These are phyloP conservation scores for Peltaster fructicola DNA, from an alignment of 2,329 filamentous ascomycete species.

Conservation along the genomic window DNA sequence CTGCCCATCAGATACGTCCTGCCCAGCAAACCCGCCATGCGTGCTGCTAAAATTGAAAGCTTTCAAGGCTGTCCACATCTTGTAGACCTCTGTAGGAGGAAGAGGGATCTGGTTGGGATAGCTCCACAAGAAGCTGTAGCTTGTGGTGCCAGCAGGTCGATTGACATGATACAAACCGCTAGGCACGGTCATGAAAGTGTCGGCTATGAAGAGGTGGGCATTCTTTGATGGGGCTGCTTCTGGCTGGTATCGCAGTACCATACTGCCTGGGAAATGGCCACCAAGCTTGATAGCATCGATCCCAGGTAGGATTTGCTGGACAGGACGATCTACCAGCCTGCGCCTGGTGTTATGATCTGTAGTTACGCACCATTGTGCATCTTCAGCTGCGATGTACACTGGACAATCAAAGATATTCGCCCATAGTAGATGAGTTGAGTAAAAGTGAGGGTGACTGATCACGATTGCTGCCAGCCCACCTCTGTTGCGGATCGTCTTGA, in stretches of 20 bases:
- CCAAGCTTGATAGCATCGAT: slow-evolving; percentile 51
- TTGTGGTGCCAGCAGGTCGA: slow-evolving; percentile 27
- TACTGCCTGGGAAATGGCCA: slow-evolving; percentile 63
- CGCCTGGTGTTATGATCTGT: slow-evolving; percentile 23
- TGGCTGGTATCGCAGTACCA: slow-evolving; percentile 40
- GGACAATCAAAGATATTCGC: slow-evolving; percentile 48
- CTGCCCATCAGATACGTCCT: slow-evolving; percentile 36
- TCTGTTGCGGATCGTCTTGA: slow-evolving; percentile 37
- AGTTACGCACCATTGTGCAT: slow-evolving; percentile 45
- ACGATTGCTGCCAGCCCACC: slow-evolving; percentile 55
- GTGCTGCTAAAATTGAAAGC: slow-evolving; percentile 45
- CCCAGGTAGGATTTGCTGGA: slow-evolving; percentile 25
- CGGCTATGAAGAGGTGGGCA: slow-evolving; percentile 47
- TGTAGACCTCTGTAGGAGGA: slow-evolving; percentile 40
- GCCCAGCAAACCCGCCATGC: slow-evolving; percentile 47
- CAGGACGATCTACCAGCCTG: slow-evolving; percentile 31
- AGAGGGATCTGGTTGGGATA: slow-evolving; percentile 61
- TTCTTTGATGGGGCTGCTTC: slow-evolving; percentile 28
- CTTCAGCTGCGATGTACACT: slow-evolving; percentile 50
- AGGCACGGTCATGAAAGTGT: slow-evolving; percentile 58
- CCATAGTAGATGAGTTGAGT: slow-evolving; percentile 61
- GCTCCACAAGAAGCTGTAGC: slow-evolving; percentile 59
- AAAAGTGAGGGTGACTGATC: slow-evolving; percentile 57
- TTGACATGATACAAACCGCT: slow-evolving; percentile 22
- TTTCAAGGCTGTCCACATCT: slow-evolving; percentile 53